These are phyloP conservation scores for Phyllostachys edulis DNA, from an alignment of 176 grass and related monocot species.

Conservation along the genomic window DNA sequence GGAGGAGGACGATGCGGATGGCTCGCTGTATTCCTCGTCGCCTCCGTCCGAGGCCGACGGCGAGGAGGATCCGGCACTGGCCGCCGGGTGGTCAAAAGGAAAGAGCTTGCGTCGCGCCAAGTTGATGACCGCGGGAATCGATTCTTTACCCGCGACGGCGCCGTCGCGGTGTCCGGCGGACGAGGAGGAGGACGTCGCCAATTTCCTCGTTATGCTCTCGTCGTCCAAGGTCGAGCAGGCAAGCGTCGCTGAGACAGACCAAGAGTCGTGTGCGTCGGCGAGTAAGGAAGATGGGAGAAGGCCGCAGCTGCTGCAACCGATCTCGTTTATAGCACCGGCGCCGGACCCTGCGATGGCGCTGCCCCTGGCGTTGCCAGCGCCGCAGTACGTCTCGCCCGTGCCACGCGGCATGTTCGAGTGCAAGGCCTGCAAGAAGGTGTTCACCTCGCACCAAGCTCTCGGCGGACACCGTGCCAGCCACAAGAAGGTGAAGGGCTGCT, in stretches of 20 bases:
- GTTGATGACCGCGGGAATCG: not conserved
- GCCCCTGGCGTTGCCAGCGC: not conserved
- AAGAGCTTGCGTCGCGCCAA: conserved; percentile 61
- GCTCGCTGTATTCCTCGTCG: conserved; percentile 23
- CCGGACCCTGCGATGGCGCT: not conserved
- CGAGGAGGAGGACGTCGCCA: conserved; percentile 69
- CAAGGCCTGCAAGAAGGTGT: conserved; percentile 91
- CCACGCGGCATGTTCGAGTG: conserved; percentile 66
- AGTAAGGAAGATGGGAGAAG: conserved; percentile 30
- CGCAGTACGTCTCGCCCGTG: conserved; percentile 10
- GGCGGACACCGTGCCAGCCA: conserved; percentile 89
- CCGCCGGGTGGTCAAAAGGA: conserved; percentile 53
- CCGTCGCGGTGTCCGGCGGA: not conserved
- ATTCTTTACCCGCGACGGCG: not conserved
- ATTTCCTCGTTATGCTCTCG: conserved; percentile 78
- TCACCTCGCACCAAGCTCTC: conserved; percentile 88
- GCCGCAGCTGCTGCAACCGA: conserved; percentile 18
- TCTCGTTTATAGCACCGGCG: conserved; percentile 26
- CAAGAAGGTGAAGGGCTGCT: conserved; percentile 90
- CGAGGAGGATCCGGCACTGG: conserved; percentile 16
- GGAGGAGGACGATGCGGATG: not conserved
- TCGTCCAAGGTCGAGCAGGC: conserved; percentile 24
- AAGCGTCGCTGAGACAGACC: not conserved
- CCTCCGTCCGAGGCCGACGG: conserved; percentile 31
- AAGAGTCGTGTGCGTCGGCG: conserved; percentile 15